Percentiles rank a stretch among this genome's conserved stretches.
These are phyloP conservation scores for Lodderomyces metapsilosis DNA, from an alignment of 1,139 yeast genomes.

Conservation along the genomic window DNA sequence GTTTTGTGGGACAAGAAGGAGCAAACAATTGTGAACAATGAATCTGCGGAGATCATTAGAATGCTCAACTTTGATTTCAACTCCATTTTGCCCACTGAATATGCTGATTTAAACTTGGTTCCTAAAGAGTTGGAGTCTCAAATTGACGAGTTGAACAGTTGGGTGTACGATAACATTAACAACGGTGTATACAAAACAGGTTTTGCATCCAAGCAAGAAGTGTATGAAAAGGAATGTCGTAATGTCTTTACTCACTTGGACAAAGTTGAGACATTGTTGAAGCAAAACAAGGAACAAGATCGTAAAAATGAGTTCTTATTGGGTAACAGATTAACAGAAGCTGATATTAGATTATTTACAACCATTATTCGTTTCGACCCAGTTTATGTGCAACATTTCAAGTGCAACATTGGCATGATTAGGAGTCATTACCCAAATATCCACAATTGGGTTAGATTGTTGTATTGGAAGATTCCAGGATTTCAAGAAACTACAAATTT, in stretches of 20 bases:
- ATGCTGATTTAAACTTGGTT: constrained; percentile 56
- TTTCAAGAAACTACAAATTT: constrained; percentile 80
- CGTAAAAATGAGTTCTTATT: constrained; percentile 45
- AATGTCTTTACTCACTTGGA: constrained; percentile 71
- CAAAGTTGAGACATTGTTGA: constrained; percentile 66
- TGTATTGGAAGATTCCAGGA: constrained; percentile 82
- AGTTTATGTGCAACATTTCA: constrained; percentile 91
- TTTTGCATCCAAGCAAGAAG: constrained; percentile 81
- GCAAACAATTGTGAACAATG: constrained; percentile 84
- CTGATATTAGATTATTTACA: constrained; percentile 77
- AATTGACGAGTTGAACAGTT: constrained; percentile 77
- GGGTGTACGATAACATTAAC: constrained; percentile 84
- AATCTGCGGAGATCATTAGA: constrained; percentile 84
- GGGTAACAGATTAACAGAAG: constrained; percentile 77
- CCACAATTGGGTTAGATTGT: constrained; percentile 75
- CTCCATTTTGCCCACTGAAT: constrained; percentile 44
- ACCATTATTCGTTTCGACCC: constrained; percentile 86
- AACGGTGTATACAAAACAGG: constrained; percentile 96
- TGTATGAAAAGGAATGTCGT: constrained; percentile 70
- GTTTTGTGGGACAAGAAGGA: constrained; percentile 86
- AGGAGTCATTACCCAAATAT: constrained; percentile 77
- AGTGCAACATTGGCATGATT: constrained; percentile 83
- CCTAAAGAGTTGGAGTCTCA: constrained; percentile 53
- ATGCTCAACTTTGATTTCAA: constrained; percentile 70
- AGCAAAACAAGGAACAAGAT: constrained; percentile 38